A percentile compares a stretch with the other conserved stretches of the same genome.
Conservation (phyloP, 345 rosid species). For the Clausena lansium region DNA sequence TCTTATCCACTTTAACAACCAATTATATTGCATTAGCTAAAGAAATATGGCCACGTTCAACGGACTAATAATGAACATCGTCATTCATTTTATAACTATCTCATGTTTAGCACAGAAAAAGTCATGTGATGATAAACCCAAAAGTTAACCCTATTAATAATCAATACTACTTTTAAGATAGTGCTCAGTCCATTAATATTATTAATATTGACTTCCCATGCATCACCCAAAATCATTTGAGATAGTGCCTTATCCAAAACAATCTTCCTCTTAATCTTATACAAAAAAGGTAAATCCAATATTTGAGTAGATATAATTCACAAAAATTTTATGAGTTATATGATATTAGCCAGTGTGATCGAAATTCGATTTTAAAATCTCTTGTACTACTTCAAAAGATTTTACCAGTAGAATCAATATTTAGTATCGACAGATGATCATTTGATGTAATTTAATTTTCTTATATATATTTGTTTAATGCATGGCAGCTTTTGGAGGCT, state of each 20-base stretch:
- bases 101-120: background rate
- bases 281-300: background rate
- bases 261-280: constrained; percentile 16
- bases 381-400: too few relatives aligned
- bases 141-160: background rate
- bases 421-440: background rate
- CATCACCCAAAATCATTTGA: background rate
- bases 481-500: constrained; percentile 79
- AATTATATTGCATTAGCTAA: background rate
- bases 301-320: background rate
- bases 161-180: background rate
- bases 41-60: background rate
- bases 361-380: background rate
- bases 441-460: background rate
- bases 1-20: background rate
- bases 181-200: constrained; percentile 17
- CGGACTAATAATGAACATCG: background rate
- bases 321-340: background rate
- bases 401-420: background rate
- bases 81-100: background rate
- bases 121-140: background rate
- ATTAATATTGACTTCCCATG: background rate
- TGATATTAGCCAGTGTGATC: background rate
- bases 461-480: background rate
- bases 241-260: constrained; percentile 40